Conservation (phyloP, 441 rosid genomes). For the Sinapis alba region DNA sequence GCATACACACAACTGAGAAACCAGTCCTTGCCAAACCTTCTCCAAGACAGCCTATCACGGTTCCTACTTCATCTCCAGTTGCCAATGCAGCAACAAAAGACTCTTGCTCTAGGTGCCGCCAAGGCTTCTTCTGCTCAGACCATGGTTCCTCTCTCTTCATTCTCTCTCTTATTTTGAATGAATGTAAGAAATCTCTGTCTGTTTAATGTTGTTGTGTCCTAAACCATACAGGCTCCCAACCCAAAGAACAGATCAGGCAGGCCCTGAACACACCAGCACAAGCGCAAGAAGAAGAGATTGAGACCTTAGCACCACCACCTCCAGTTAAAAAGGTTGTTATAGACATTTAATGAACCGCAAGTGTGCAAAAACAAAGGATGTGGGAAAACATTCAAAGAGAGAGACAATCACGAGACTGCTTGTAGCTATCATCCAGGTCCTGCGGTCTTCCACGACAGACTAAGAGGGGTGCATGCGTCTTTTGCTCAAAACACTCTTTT, state of each 20-base stretch:
- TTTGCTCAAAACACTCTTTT: constrained; percentile 3
- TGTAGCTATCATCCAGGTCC: constrained; percentile 97
- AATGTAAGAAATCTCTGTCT: neutral
- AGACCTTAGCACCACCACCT: constrained; percentile 39
- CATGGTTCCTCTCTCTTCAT: constrained; percentile 69
- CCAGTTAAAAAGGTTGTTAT: constrained; percentile 53
- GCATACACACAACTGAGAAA: constrained; percentile 92
- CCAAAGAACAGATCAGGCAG: constrained; percentile 39
- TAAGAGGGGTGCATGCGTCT: constrained; percentile 74
- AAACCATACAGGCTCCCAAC: constrained; percentile 61
- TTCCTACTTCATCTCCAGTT: constrained; percentile 42
- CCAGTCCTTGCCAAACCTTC: constrained; percentile 61
- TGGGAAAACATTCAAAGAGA: constrained; percentile 80
- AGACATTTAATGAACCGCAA: constrained; percentile 76
- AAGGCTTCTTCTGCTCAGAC: constrained; percentile 97
- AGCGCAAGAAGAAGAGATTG: constrained; percentile 23
- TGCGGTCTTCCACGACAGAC: constrained; percentile 85
- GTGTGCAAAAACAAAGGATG: constrained; percentile 87
- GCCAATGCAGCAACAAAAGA: constrained; percentile 54
- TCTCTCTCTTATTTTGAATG: neutral
- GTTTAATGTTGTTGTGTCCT: neutral
- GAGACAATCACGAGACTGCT: constrained; percentile 80
- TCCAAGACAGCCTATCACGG: constrained; percentile 44
- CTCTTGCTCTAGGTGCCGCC: constrained; percentile 82
- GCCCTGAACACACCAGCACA: constrained; percentile 17